Evolutionary conservation across 305 asterid genomes (phyloP), one percentile per base, ranked within the genome.

Genomic region (Striga hermonthica): DNA sequence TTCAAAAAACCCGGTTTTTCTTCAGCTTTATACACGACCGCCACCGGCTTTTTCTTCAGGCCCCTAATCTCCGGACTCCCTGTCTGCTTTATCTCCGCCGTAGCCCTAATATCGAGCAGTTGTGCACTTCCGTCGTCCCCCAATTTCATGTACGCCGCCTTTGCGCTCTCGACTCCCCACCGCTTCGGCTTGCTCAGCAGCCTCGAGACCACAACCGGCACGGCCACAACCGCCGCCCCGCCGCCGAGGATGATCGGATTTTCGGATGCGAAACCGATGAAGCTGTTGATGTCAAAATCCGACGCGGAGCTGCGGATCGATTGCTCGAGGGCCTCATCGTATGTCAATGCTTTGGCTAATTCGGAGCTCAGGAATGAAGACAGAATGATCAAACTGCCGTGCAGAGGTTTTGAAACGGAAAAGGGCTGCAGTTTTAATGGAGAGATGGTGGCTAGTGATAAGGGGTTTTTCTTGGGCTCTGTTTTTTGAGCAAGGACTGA

Each of bases 91-190:
- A 84, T 16, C 1, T 92, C 98, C 7, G 44, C 65, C 1, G 83
- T 34, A 11, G 86, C 69, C 53, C 98, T 79, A 49, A 93, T 87
- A 78, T 90, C 98, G 67, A 92, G 71, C 83, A 92, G 68, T 54
- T 83, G 94, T 39, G 95, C 78, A 76, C 67, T 70, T 6, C 65
- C 67, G 73, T 86, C 98, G 52, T 84, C 96, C 53, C 80, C 87
- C 77, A 92, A 68, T 70, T 83, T 90, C 5, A 82, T 79, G 78
- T 84, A 92, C 57, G 96, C 95, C 78, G 67, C 62, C 76, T 79
- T 92, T 0, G 97, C 97, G 54, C 81, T 76, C 84, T 82, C 90
- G 80, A 84, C 80, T 15, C 95, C 98, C 90, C 87, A 90, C 15
- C 93, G 75, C 84, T 81, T 86, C 6, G 94, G 77, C 78, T 78